Conservation (phyloP, 176 grass and related monocot genomes). For the Paspalum notatum region DNA sequence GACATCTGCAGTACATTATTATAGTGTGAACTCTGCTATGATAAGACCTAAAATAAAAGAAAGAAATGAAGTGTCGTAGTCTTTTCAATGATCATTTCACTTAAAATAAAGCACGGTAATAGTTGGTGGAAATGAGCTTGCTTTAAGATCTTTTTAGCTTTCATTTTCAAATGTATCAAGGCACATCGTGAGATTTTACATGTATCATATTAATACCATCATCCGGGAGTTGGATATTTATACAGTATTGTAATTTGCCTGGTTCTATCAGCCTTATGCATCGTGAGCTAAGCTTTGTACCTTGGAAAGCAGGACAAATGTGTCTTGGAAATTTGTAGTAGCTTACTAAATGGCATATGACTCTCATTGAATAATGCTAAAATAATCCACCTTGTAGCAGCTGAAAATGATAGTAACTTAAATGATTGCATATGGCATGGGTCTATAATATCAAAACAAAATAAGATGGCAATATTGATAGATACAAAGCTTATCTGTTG, state of each 20-base stretch:
- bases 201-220: neutral
- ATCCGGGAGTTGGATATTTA: neutral
- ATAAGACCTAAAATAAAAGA: neutral
- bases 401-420: too few relatives aligned
- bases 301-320: too few relatives aligned
- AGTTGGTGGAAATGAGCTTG: neutral
- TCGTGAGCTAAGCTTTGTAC: too few relatives aligned
- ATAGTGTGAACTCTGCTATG: neutral
- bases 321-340: too few relatives aligned
- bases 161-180: neutral
- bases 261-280: neutral
- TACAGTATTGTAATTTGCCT: neutral
- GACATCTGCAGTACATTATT: neutral
- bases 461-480: too few relatives aligned
- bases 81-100: neutral
- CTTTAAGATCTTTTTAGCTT: neutral
- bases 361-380: too few relatives aligned
- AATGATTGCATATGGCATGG: too few relatives aligned
- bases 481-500: too few relatives aligned
- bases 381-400: too few relatives aligned
- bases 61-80: neutral
- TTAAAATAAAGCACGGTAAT: neutral
- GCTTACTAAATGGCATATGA: too few relatives aligned
- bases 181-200: neutral
- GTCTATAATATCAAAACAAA: too few relatives aligned